Evolutionary conservation across 75 land plant genomes (phyloP), one percentile per base, ranked within the genome.

Genomic region (Picea sitchensis): DNA sequence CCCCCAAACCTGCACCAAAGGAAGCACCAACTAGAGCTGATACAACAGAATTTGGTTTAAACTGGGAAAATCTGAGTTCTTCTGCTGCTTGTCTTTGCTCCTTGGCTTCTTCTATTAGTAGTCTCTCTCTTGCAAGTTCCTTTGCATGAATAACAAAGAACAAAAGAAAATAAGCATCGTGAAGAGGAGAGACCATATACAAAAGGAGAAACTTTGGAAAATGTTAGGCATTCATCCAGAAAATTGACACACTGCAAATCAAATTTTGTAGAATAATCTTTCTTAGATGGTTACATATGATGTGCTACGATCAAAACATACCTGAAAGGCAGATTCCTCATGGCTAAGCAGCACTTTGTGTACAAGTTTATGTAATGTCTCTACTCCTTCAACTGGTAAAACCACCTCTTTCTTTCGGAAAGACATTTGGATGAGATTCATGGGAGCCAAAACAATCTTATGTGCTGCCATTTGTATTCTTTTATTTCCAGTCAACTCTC

Each of bases 21-120:
- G 96, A 89, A 23, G 94, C 98, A 68, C 97, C 98, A 8, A 94
- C 86, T 7, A 94, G 83, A 14, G 96, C 98, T 30, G 94, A 88
- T 64, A 90, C 82, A 20, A 81, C 60, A 34, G 90, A 80, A 54
- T 78, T 86, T 56, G 73, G 85, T 75, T 90, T 91, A 56, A 73
- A 86, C 61, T 72, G 79, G 32, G 87, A 63, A 57, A 80, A 80
- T 58, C 65, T 62, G 13, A 32, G 62, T 68, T 68, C 82, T 75
- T 81, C 73, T 68, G 69, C 80, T 54, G 69, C 78, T 34, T 4
- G 67, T 54, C 80, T 84, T 67, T 82, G 79, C 36, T 90, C 90
- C 59, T 82, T 83, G 68, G 86, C 86, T 79, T 81, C 73, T 82
- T 90, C 92, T n/a, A 78, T 4, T 30, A 80, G 77, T 47, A 95